Percentiles rank a stretch among this genome's conserved stretches.
Conservation (phyloP, 1,284 basidiomycete genomes). For the Neotropicomus parvogracilis region DNA sequence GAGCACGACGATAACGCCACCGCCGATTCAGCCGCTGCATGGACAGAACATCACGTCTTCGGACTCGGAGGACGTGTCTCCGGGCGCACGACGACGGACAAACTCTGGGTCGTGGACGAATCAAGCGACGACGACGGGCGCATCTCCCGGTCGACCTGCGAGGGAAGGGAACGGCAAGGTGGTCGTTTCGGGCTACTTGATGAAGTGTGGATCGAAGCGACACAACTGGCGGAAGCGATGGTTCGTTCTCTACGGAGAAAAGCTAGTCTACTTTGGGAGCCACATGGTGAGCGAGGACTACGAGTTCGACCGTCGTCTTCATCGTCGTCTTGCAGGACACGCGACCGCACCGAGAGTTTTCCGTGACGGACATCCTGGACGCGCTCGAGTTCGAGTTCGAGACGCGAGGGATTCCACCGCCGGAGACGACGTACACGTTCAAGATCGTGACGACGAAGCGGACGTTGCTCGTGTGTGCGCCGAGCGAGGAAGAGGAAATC, state of each 20-base stretch:
- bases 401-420: slow-evolving; percentile 32
- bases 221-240: slow-evolving; percentile 95
- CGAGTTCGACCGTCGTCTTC: slow-evolving; percentile 16
- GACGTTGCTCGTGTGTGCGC: slow-evolving; percentile 86
- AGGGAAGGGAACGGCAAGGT: slow-evolving; percentile 64
- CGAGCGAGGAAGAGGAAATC: slow-evolving; percentile 97
- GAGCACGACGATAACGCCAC: slow-evolving; percentile 41
- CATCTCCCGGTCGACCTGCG: slow-evolving; percentile 39
- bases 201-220: slow-evolving; percentile 93
- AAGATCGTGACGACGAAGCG: slow-evolving; percentile 96
- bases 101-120: slow-evolving; percentile 43
- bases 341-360: slow-evolving; percentile 83
- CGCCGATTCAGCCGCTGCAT: slow-evolving; percentile 37
- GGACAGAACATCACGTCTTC: slow-evolving; percentile 57
- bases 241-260: slow-evolving; percentile 83
- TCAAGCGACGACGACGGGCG: slow-evolving; percentile 32
- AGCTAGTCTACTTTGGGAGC: slow-evolving; percentile 77
- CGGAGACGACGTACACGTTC: slow-evolving; percentile 67
- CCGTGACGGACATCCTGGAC: slow-evolving; percentile 84
- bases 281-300: slow-evolving; percentile 73
- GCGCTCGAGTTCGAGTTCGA: slow-evolving; percentile 83
- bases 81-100: slow-evolving; percentile 36
- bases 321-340: slow-evolving; percentile 58
- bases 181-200: slow-evolving; percentile 87
- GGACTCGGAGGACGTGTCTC: slow-evolving; percentile 70